A percentile compares a stretch with the other conserved stretches of the same genome.
Conservation (phyloP, 1,284 basidiomycete species). For the Tylopilus orsonianus region DNA sequence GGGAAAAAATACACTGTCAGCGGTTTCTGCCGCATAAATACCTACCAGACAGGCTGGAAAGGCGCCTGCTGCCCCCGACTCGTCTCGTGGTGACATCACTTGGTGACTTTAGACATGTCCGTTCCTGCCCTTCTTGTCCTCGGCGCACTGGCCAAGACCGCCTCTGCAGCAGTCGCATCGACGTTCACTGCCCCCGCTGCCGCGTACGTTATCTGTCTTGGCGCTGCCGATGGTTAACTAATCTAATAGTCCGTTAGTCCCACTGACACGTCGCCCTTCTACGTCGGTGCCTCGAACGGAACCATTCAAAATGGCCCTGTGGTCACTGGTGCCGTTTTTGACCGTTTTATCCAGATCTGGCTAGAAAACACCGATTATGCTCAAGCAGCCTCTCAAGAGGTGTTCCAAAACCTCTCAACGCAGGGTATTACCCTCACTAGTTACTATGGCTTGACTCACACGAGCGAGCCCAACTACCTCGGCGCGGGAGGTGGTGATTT, state of each 20-base stretch:
- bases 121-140: conserved; percentile 17
- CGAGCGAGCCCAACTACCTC: conserved; percentile 65
- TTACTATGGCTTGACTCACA: conserved; percentile 61
- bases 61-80: background rate
- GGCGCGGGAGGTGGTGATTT: conserved; percentile 54
- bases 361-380: conserved; percentile 57
- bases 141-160: conserved; percentile 16
- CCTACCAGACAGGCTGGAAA: conserved; percentile 1
- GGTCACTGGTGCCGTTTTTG: conserved; percentile 45
- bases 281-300: conserved; percentile 26
- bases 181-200: conserved; percentile 27
- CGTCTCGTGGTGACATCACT: background rate
- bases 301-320: conserved; percentile 22
- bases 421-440: conserved; percentile 53
- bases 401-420: conserved; percentile 49
- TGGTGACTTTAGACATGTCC: conserved; percentile 13
- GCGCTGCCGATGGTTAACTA: background rate
- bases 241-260: conserved; percentile 17
- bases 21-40: conserved; percentile 14
- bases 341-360: conserved; percentile 53
- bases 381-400: conserved; percentile 32
- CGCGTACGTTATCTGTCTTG: conserved; percentile 18
- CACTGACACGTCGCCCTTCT: conserved; percentile 28
- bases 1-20: conserved; percentile 1
- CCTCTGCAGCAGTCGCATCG: conserved; percentile 13